These are phyloP conservation scores for Phytophthora litchii DNA, from an alignment of 352 stramenopile genomes.

Conservation along the genomic window DNA sequence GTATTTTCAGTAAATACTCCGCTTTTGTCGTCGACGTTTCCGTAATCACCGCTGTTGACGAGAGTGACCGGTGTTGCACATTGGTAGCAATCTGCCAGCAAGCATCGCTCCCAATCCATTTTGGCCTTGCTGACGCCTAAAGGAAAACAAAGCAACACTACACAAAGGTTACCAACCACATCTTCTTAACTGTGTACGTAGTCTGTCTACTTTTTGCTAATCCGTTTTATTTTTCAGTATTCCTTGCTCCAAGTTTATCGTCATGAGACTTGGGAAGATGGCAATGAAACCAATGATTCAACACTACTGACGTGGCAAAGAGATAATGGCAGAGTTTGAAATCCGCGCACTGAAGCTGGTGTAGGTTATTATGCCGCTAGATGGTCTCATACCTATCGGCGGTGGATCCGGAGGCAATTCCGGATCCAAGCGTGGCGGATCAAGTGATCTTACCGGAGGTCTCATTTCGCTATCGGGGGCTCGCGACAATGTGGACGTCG, in stretches of 20 bases:
- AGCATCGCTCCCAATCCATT: no score
- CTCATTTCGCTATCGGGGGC: conserved; percentile 57
- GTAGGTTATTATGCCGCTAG: conserved; percentile 43
- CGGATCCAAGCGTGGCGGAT: conserved; percentile 6
- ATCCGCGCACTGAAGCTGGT: background rate
- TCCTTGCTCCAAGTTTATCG: no score
- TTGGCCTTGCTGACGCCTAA: background rate
- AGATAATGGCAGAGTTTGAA: background rate
- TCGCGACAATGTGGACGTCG: conserved; percentile 44
- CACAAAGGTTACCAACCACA: no score
- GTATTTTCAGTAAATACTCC: background rate
- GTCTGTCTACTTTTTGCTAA: no score
- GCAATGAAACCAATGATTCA: no score
- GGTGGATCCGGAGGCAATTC: conserved; percentile 17
- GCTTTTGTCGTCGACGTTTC: conserved; percentile 6
- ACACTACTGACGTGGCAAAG: no score
- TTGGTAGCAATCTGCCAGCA: background rate
- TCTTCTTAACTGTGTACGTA: no score
- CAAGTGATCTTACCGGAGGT: conserved; percentile 59
- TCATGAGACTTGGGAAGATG: no score
- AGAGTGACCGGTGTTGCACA: conserved; percentile 2
- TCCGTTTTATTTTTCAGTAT: no score
- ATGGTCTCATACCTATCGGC: conserved; percentile 60
- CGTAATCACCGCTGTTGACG: conserved; percentile 22
- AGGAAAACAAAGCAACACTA: no score